A percentile compares a stretch with the other conserved stretches of the same genome.
Evolutionary conservation across 768 basidiomycete species (phyloP).

Genomic region (Auriscalpium vulgare): DNA sequence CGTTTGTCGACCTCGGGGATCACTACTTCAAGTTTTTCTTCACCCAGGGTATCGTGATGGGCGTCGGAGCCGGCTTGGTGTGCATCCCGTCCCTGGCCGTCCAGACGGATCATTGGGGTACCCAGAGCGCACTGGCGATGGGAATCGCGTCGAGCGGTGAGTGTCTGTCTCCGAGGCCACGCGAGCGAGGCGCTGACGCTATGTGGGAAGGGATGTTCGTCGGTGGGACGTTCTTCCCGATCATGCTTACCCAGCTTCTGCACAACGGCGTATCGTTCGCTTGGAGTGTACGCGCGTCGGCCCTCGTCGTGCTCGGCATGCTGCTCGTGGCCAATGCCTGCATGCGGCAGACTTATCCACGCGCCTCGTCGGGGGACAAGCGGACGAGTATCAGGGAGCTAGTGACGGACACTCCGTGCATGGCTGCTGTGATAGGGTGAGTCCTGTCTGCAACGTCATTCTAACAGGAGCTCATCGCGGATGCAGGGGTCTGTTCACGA

Average conservation of each 20-base stretch:
- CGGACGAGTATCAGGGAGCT: slow-evolving; percentile 5
- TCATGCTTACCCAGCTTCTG: slow-evolving; percentile 25
- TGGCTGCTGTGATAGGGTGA: slow-evolving; percentile 13
- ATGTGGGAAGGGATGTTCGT: slow-evolving; percentile 20
- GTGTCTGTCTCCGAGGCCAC: slow-evolving; percentile 17
- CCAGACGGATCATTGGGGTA: slow-evolving; percentile 37
- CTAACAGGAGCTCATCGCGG: background rate
- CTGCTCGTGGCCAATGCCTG: slow-evolving; percentile 15
- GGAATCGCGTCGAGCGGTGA: slow-evolving; percentile 22
- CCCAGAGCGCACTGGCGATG: slow-evolving; percentile 26
- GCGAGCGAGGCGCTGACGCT: background rate
- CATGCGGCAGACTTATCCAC: slow-evolving; percentile 15
- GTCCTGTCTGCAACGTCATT: background rate
- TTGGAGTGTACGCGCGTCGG: slow-evolving; percentile 32
- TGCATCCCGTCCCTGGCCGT: slow-evolving; percentile 40
- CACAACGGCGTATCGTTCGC: slow-evolving; percentile 28
- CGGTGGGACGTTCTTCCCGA: slow-evolving; percentile 28
- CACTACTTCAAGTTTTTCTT: slow-evolving; percentile 44
- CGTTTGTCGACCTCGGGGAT: slow-evolving; percentile 21
- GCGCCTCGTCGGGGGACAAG: background rate
- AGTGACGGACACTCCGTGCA: slow-evolving; percentile 15
- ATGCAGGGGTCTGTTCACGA: slow-evolving; percentile 8
- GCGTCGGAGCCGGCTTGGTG: slow-evolving; percentile 35
- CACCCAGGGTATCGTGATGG: slow-evolving; percentile 44
- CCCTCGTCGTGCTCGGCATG: slow-evolving; percentile 13